Percentiles rank a stretch among this genome's conserved stretches.
These are phyloP conservation scores for Nannochloris sp. DNA, from an alignment of 139 green algal genomes.

Conservation along the genomic window DNA sequence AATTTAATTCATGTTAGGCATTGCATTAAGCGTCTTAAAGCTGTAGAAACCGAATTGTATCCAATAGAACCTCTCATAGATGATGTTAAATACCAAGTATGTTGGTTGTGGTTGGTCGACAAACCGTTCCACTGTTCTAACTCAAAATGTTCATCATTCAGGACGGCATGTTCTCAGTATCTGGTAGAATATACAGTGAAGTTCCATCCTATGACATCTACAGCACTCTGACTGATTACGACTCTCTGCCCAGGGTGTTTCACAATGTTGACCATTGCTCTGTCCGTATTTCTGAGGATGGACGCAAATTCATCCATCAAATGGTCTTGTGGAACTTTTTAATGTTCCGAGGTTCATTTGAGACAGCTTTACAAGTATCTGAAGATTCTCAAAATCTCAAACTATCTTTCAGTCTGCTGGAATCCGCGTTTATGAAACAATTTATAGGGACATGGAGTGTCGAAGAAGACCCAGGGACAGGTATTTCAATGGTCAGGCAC, in stretches of 20 bases:
- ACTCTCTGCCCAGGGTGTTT: constrained; percentile 15
- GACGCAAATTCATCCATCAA: constrained; percentile 16
- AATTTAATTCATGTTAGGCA: too few species aligned
- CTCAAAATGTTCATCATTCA: not conserved
- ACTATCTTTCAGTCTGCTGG: constrained; percentile 17
- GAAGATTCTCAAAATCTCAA: constrained; percentile 4
- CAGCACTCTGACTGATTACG: constrained; percentile 20
- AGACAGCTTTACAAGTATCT: constrained; percentile 13
- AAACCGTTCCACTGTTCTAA: too few species aligned
- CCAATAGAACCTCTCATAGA: not conserved
- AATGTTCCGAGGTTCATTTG: constrained; percentile 26
- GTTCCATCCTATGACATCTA: not conserved
- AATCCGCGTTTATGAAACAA: constrained; percentile 25
- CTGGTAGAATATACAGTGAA: not conserved
- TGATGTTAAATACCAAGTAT: not conserved
- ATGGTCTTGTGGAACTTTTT: constrained; percentile 23
- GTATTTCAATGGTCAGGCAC: constrained; percentile 12
- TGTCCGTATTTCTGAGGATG: not conserved
- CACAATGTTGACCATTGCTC: constrained; percentile 9
- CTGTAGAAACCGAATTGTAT: too few species aligned
- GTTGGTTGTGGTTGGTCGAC: not conserved
- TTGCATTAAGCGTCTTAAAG: too few species aligned
- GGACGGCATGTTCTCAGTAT: constrained; percentile 2
- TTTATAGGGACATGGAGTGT: constrained; percentile 24
- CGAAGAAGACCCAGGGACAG: not conserved